Evolutionary conservation across 805 yeast genomes (phyloP).

Genomic region (Hanseniaspora jakobsenii): DNA sequence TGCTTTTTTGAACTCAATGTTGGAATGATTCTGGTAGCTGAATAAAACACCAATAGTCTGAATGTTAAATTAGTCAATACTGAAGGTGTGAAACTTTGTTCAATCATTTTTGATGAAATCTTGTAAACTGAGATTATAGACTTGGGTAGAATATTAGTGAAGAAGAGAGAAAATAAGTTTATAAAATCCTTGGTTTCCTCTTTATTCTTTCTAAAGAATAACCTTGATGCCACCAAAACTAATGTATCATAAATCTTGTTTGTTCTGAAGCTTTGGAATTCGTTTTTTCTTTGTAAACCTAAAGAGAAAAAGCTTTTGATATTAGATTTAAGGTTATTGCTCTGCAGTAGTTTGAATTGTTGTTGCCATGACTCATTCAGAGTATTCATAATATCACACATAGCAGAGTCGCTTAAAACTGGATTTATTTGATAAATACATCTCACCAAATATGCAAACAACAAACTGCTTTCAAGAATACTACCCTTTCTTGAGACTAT

Average conservation of each 20-base stretch:
- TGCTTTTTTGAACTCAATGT: slow-evolving; percentile 35
- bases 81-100: slow-evolving; percentile 62
- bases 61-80: slow-evolving; percentile 71
- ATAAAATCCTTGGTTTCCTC: slow-evolving; percentile 11
- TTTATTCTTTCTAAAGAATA: slow-evolving; percentile 1
- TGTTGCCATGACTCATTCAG: slow-evolving; percentile 30
- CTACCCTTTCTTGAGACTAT: slow-evolving; percentile 73
- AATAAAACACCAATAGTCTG: slow-evolving; percentile 73
- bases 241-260: neutral
- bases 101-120: slow-evolving; percentile 34
- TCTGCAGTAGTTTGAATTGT: slow-evolving; percentile 11
- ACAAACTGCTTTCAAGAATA: slow-evolving; percentile 76
- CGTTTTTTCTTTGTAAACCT: neutral
- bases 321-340: slow-evolving; percentile 8
- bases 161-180: slow-evolving; percentile 4
- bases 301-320: slow-evolving; percentile 5
- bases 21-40: slow-evolving; percentile 91
- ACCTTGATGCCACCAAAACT: neutral
- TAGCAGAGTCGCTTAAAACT: slow-evolving; percentile 52
- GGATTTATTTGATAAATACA: slow-evolving; percentile 90
- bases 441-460: slow-evolving; percentile 83
- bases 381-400: slow-evolving; percentile 32
- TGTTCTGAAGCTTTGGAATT: too few relatives aligned
- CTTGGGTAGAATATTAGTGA: slow-evolving; percentile 11
- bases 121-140: slow-evolving; percentile 14